Percentiles rank a stretch among this genome's conserved stretches.
These are phyloP conservation scores for Emericellopsis cladophorae DNA, from an alignment of 2,329 filamentous ascomycete genomes.

Conservation along the genomic window DNA sequence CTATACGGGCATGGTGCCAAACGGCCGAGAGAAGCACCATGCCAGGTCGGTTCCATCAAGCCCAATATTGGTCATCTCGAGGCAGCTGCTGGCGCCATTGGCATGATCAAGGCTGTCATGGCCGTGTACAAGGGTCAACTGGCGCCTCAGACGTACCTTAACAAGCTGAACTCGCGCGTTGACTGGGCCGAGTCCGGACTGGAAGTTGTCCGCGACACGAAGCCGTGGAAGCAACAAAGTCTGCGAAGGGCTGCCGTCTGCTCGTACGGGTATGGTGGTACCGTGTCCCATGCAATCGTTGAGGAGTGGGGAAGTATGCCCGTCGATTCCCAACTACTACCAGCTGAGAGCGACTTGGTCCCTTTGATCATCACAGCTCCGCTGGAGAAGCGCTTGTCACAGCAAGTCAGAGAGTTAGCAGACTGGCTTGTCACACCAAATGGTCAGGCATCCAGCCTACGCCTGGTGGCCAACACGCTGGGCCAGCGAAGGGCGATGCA, in stretches of 20 bases:
- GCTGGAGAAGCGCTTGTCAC: background rate
- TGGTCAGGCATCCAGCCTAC: background rate
- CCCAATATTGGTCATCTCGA: slow-evolving; percentile 13
- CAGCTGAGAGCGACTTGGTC: background rate
- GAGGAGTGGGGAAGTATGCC: background rate
- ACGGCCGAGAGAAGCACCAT: slow-evolving; percentile 2
- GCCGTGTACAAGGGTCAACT: slow-evolving; percentile 20
- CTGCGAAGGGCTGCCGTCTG: slow-evolving; percentile 2
- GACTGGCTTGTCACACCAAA: background rate
- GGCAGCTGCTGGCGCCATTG: slow-evolving; percentile 25
- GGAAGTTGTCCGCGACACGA: slow-evolving; percentile 1
- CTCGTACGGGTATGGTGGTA: slow-evolving; percentile 4
- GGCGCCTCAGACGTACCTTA: slow-evolving; percentile 14
- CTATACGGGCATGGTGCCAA: slow-evolving; percentile 15
- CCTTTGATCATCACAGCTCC: background rate
- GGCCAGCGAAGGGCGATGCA: slow-evolving; percentile 1
- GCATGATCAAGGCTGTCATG: slow-evolving; percentile 33
- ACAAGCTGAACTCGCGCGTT: slow-evolving; percentile 2
- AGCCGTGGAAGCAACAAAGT: background rate
- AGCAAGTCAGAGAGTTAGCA: background rate
- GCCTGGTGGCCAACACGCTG: background rate
- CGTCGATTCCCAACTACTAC: background rate
- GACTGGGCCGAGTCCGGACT: slow-evolving; percentile 3
- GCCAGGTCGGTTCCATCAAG: slow-evolving; percentile 10
- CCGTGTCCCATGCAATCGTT: slow-evolving; percentile 4